These are phyloP conservation scores for Colletotrichum eremochloae DNA, from an alignment of 2,329 filamentous ascomycete genomes.

Conservation along the genomic window DNA sequence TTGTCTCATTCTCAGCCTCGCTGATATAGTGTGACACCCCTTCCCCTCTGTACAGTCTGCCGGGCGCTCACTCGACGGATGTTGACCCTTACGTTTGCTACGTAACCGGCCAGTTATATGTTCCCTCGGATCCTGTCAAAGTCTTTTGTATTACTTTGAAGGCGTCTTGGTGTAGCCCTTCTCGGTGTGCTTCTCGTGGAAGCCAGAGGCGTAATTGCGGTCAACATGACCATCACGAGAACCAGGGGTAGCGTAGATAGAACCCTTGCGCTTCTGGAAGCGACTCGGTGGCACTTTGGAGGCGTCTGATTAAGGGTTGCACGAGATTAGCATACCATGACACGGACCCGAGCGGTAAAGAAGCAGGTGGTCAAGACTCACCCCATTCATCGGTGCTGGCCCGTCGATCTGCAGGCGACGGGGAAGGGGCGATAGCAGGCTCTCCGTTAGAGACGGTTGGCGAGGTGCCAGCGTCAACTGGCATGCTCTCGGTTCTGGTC, in stretches of 20 bases:
- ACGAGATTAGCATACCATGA: slow-evolving; percentile 25
- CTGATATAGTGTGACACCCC: neutral
- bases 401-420: slow-evolving; percentile 50
- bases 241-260: slow-evolving; percentile 75
- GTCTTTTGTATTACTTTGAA: slow-evolving; percentile 9
- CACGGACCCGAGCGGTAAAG: neutral
- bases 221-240: slow-evolving; percentile 76
- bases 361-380: slow-evolving; percentile 47
- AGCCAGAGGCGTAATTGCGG: slow-evolving; percentile 69
- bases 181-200: slow-evolving; percentile 71
- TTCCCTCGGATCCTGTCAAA: neutral
- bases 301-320: slow-evolving; percentile 62
- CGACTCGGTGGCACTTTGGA: slow-evolving; percentile 76
- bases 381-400: slow-evolving; percentile 64
- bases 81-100: neutral
- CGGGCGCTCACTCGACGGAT: neutral
- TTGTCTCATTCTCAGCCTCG: neutral
- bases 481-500: slow-evolving; percentile 21
- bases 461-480: slow-evolving; percentile 19
- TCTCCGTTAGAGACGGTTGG: slow-evolving; percentile 18
- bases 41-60: neutral
- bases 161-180: slow-evolving; percentile 58
- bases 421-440: slow-evolving; percentile 21
- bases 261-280: slow-evolving; percentile 78
- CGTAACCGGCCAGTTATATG: neutral